Conservation (phyloP, 768 basidiomycete species). For the Agaricus blazei region DNA sequence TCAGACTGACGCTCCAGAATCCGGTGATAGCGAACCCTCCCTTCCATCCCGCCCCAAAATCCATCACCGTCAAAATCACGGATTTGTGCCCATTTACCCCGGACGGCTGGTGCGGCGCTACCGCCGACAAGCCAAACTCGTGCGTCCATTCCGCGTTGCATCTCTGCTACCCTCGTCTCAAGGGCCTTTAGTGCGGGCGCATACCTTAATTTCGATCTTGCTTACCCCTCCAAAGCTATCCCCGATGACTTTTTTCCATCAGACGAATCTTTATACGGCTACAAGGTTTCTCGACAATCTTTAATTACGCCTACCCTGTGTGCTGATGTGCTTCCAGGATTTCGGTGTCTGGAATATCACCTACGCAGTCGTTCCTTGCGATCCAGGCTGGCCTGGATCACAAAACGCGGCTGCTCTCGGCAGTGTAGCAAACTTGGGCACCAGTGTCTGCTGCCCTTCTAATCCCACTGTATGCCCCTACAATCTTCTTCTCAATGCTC, state of each 20-base stretch:
- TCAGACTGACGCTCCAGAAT: constrained; percentile 69
- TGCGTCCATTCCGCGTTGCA: constrained; percentile 26
- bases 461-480: constrained; percentile 48
- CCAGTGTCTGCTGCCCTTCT: constrained; percentile 67
- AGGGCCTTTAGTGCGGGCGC: constrained; percentile 49
- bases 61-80: constrained; percentile 71
- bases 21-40: constrained; percentile 63
- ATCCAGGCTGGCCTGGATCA: constrained; percentile 58
- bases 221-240: constrained; percentile 69
- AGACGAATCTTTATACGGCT: constrained; percentile 60
- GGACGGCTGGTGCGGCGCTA: constrained; percentile 70
- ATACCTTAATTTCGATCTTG: constrained; percentile 79
- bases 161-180: not conserved
- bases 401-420: constrained; percentile 59
- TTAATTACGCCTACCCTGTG: too few species aligned
- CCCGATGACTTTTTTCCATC: constrained; percentile 73
- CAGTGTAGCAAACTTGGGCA: constrained; percentile 52
- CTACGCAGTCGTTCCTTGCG: constrained; percentile 62
- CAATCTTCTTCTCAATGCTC: not conserved
- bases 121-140: constrained; percentile 55
- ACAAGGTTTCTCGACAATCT: constrained; percentile 22
- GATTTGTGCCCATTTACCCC: constrained; percentile 69
- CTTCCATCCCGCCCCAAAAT: constrained; percentile 60
- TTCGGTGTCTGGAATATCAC: constrained; percentile 86
- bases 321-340: constrained; percentile 38